phyloP scores from a whole-genome alignment of 805 yeast species.

The Candida takata region DNA sequence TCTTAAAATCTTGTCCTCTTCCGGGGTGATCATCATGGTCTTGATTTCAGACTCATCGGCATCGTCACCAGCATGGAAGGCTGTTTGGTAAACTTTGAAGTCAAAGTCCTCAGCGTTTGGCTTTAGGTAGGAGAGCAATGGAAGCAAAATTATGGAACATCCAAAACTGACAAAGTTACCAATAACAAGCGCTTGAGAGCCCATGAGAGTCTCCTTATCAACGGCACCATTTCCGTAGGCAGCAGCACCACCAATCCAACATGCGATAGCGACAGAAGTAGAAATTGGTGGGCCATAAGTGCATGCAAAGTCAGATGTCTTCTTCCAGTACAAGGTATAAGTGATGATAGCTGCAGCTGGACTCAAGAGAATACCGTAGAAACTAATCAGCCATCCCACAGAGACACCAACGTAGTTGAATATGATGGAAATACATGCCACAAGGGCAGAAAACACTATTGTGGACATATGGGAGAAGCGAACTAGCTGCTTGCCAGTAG shows the following conservation, averaged over 20 bases:
- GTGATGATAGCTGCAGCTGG: constrained; percentile 31
- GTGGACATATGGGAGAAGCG: constrained; percentile 29
- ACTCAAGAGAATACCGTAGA: constrained; percentile 32
- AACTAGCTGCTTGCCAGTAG: constrained; percentile 32
- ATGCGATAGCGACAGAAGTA: constrained; percentile 19
- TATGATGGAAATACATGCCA: constrained; percentile 31
- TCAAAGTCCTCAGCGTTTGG: constrained; percentile 24
- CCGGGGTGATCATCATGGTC: constrained; percentile 20
- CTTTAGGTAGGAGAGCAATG: constrained; percentile 23
- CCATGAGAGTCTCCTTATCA: constrained; percentile 15
- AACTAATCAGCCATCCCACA: constrained; percentile 33
- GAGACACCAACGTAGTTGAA: constrained; percentile 37
- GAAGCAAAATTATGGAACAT: constrained; percentile 27
- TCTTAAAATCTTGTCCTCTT: constrained; percentile 23
- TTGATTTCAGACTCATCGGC: constrained; percentile 27
- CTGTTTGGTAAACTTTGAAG: constrained; percentile 12
- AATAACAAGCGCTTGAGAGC: constrained; percentile 13
- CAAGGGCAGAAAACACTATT: constrained; percentile 33
- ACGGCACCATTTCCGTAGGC: constrained; percentile 17
- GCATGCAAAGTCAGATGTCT: constrained; percentile 14
- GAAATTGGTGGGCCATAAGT: constrained; percentile 22
- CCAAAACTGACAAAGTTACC: constrained; percentile 20
- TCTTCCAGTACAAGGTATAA: constrained; percentile 28
- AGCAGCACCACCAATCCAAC: constrained; percentile 22
- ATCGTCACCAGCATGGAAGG: constrained; percentile 29